Evolutionary conservation across 2,329 filamentous ascomycete species (phyloP).

Genomic region (Capronia americana): DNA sequence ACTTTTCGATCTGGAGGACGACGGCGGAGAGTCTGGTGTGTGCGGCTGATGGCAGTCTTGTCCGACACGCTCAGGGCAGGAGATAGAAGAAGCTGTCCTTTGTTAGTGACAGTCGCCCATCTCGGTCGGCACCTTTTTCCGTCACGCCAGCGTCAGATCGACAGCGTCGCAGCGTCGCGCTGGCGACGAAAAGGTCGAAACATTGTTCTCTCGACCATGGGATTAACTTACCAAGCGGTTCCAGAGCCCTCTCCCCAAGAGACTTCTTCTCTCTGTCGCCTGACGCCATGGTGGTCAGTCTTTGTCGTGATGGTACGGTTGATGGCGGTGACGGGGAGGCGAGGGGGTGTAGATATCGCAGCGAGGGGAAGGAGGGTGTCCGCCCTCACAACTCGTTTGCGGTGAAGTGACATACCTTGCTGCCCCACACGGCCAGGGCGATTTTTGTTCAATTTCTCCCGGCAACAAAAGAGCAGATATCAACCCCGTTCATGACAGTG

Average conservation of each 20-base stretch:
- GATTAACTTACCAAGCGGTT: slow-evolving; percentile 25
- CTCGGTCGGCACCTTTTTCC: neutral
- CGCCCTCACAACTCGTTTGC: neutral
- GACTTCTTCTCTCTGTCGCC: slow-evolving; percentile 15
- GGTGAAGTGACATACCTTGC: slow-evolving; percentile 1
- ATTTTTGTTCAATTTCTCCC: neutral
- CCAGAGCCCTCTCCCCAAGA: slow-evolving; percentile 17
- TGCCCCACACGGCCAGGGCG: neutral
- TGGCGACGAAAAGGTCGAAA: neutral
- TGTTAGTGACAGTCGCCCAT: slow-evolving; percentile 14
- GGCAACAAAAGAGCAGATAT: neutral
- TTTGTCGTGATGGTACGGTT: slow-evolving; percentile 2
- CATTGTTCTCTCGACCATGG: neutral
- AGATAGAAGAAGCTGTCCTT: slow-evolving; percentile 10
- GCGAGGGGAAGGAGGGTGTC: neutral
- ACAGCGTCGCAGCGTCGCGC: slow-evolving; percentile 1
- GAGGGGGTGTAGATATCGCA: neutral
- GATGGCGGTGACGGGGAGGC: slow-evolving; percentile 6
- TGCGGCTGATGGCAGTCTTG: neutral
- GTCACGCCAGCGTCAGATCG: slow-evolving; percentile 17
- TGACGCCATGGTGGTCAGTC: slow-evolving; percentile 30
- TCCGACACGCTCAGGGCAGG: neutral
- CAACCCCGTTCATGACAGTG: neutral
- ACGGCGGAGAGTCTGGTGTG: slow-evolving; percentile 3
- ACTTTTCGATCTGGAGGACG: slow-evolving; percentile 18